Conservation (phyloP, 495 filamentous ascomycete species). For the Xylaria curta region DNA sequence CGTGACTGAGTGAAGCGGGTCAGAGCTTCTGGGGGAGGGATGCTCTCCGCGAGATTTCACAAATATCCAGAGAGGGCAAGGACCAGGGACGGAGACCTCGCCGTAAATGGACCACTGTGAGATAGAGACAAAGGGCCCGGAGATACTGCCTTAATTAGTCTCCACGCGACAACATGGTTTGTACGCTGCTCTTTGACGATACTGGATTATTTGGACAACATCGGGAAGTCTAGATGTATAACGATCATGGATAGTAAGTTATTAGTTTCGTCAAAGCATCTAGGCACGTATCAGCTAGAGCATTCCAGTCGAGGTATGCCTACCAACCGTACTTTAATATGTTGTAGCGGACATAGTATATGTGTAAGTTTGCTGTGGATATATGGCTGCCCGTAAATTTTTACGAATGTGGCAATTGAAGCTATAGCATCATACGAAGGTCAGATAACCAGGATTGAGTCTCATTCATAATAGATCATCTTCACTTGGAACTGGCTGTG, state of each 20-base stretch:
- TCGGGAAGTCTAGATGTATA: background rate
- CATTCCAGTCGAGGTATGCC: no score
- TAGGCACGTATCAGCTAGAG: background rate
- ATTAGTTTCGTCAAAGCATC: background rate
- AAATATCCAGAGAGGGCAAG: background rate
- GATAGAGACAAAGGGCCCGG: background rate
- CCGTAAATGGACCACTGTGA: background rate
- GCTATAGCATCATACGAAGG: background rate
- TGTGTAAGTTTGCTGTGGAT: background rate
- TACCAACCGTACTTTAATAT: no score
- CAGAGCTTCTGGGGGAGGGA: background rate
- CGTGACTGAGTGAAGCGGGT: background rate
- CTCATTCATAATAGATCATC: background rate
- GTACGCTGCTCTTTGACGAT: background rate
- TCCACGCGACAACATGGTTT: background rate
- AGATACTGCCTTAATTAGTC: background rate
- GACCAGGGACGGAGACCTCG: background rate
- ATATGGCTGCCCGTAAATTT: background rate
- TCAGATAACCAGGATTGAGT: background rate
- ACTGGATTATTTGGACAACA: background rate
- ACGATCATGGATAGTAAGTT: background rate
- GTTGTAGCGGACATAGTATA: background rate
- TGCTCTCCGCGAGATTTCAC: background rate
- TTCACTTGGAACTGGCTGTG: background rate
- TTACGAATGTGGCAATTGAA: background rate